Percentiles rank a stretch among this genome's conserved stretches.
Conservation (phyloP, 805 yeast genomes). For the Barnettozyma siamensis region DNA sequence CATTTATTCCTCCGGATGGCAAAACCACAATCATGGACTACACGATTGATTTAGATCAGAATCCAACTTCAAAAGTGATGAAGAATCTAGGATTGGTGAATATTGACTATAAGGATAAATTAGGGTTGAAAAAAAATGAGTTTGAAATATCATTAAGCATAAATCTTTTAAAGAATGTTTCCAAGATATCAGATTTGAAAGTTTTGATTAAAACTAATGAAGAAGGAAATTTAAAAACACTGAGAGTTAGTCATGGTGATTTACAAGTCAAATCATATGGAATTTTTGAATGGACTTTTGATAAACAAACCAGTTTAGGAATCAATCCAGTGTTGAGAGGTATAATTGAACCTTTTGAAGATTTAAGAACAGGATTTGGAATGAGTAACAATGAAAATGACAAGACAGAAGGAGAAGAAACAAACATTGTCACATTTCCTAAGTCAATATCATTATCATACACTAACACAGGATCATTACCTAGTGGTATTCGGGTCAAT, state of each 20-base stretch:
- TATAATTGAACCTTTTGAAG: conserved; percentile 31
- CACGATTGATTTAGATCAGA: conserved; percentile 43
- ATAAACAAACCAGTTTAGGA: conserved; percentile 53
- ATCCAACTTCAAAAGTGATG: conserved; percentile 13
- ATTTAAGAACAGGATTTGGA: conserved; percentile 6
- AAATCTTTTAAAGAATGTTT: conserved; percentile 36
- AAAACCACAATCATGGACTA: conserved; percentile 57
- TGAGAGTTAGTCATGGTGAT: conserved; percentile 74
- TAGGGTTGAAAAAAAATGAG: conserved; percentile 34
- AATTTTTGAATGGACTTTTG: conserved; percentile 65
- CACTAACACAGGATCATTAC: conserved; percentile 58
- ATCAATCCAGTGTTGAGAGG: conserved; percentile 66
- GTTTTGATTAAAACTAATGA: conserved; percentile 32
- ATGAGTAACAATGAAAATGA: conserved; percentile 3
- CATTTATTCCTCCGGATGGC: conserved; percentile 90
- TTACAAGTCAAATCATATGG: conserved; percentile 49
- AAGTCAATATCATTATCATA: conserved; percentile 46
- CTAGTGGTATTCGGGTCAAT: conserved; percentile 70
- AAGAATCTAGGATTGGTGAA: conserved; percentile 25
- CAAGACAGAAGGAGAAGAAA: background rate
- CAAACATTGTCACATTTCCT: conserved; percentile 28
- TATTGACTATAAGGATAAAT: conserved; percentile 25
- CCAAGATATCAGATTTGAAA: conserved; percentile 41
- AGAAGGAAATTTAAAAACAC: conserved; percentile 41
- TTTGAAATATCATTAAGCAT: conserved; percentile 31